Base-by-base conservation (phyloP, 495 filamentous ascomycete species). In the Entonaema liquescens region DNA sequence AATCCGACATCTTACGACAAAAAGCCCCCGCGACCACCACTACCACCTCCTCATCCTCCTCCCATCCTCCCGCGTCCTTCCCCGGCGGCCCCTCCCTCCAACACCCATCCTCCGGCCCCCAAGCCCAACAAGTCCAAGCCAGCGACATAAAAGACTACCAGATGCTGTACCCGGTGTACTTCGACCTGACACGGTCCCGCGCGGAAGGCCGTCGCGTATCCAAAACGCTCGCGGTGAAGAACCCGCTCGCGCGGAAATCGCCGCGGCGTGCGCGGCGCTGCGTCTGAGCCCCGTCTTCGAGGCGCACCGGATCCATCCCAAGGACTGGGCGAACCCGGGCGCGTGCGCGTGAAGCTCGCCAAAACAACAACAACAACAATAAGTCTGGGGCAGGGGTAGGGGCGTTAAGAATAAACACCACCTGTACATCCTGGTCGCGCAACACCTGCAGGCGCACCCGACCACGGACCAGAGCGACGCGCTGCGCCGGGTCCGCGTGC, bases 301-400 rank as follows among this genome's bases (percentile, higher is more conserved):
- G 79, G 93, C 94, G 0, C 91, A 90, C 72, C 97, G 97, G 81
- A 83, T 89, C 50, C 95, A 99, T 82, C 95, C 95, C 0, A 94
- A 94, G 80, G 95, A 99, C 81, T 99, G 95, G 95, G 91, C 90
- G 35, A 99, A 99, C 81, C 95, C 95, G 12, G 95, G 0, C 85
- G 95, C 28, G 93, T 99, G 70, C 86, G 92, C 56, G 88, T 97
- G 21, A 80, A 88, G 72, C 80, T 98, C 15, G 69, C 79, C 52
- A 55, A 21, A 31, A 0, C 28, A 11, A 1, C 50, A 17, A 3
- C 28, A 17, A 2, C 13, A 52, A 13, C 25, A 5, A 7, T 2
- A 49, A 5, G 17, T 3, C 44, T 25, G 26, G 42, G 38, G 38
- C 38, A 12, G 11, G 9, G 38, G 38, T n/a, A 15, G 25, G 56